These are phyloP conservation scores for Puya raimondii DNA, from an alignment of 176 grass and related monocot species.

Conservation along the genomic window DNA sequence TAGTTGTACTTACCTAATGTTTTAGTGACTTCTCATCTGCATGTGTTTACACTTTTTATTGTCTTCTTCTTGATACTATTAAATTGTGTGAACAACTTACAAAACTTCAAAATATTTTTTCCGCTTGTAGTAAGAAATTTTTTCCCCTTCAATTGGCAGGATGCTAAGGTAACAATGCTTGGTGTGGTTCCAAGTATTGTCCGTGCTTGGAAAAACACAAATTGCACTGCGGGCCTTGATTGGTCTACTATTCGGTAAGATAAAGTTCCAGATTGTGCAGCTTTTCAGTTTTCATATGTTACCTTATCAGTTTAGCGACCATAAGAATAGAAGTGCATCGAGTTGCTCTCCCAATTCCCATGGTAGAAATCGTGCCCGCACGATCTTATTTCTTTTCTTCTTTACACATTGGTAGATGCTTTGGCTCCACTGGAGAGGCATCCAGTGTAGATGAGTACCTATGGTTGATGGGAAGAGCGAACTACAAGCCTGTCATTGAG, in stretches of 20 bases:
- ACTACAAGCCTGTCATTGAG: constrained; percentile 92
- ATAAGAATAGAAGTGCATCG: background rate
- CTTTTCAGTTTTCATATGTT: constrained; percentile 14
- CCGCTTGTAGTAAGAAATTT: background rate
- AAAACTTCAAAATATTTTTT: no score
- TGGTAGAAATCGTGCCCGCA: no score
- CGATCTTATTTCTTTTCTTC: constrained; percentile 7
- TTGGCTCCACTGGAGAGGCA: constrained; percentile 91
- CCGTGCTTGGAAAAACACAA: constrained; percentile 75
- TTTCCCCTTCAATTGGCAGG: constrained; percentile 30
- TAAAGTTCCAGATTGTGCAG: constrained; percentile 1
- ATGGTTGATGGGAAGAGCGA: constrained; percentile 95
- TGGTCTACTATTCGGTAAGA: constrained; percentile 77
- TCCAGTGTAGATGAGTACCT: constrained; percentile 97
- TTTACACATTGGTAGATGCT: constrained; percentile 55
- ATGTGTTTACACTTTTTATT: no score
- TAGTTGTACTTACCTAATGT: no score
- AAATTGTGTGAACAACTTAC: no score
- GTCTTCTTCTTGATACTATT: no score
- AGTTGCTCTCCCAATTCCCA: no score
- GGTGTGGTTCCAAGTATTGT: constrained; percentile 92
- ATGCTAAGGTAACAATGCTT: constrained; percentile 97
- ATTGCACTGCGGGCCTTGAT: constrained; percentile 73
- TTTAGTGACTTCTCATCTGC: no score
- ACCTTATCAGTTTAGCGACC: background rate